Evolutionary conservation across 805 yeast genomes (phyloP).

Genomic region (Diddensiella caesifluorescens): DNA sequence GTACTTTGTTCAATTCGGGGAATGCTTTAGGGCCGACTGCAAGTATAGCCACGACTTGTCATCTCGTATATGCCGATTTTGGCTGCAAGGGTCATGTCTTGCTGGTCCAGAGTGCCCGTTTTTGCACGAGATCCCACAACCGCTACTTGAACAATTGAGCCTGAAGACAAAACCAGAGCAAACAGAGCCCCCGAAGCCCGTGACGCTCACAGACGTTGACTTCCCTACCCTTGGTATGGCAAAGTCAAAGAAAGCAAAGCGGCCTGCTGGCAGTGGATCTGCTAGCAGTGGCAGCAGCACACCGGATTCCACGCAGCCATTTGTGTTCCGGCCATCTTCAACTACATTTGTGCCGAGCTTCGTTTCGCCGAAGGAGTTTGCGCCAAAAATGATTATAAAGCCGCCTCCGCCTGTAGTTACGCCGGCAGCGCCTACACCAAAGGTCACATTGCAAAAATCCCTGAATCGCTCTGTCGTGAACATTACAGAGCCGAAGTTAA

Average conservation of each 20-base stretch:
- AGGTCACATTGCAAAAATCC: conserved; percentile 4
- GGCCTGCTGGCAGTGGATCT: not conserved
- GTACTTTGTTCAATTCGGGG: conserved; percentile 39
- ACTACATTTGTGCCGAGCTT: conserved; percentile 10
- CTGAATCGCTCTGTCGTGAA: conserved; percentile 7
- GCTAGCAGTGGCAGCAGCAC: not conserved
- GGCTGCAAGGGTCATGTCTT: conserved; percentile 42
- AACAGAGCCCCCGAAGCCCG: conserved; percentile 12
- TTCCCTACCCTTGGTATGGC: conserved; percentile 23
- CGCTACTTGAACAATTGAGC: conserved; percentile 12
- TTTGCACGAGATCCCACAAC: conserved; percentile 36
- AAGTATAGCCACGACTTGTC: conserved; percentile 42
- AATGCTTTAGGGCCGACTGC: conserved; percentile 42
- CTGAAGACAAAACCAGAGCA: conserved; percentile 2
- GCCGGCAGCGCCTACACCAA: not conserved
- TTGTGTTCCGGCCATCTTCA: conserved; percentile 12
- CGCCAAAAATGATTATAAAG: conserved; percentile 2
- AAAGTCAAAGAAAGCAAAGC: conserved; percentile 1
- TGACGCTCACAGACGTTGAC: conserved; percentile 21
- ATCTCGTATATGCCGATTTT: conserved; percentile 40
- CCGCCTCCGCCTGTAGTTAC: not conserved
- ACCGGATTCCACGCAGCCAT: conserved; percentile 3
- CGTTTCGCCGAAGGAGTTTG: conserved; percentile 3
- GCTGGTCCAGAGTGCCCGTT: conserved; percentile 41
- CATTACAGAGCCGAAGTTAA: conserved; percentile 7